These are phyloP conservation scores for Penicillium sp. DNA, from an alignment of 2,329 filamentous ascomycete species.

Conservation along the genomic window DNA sequence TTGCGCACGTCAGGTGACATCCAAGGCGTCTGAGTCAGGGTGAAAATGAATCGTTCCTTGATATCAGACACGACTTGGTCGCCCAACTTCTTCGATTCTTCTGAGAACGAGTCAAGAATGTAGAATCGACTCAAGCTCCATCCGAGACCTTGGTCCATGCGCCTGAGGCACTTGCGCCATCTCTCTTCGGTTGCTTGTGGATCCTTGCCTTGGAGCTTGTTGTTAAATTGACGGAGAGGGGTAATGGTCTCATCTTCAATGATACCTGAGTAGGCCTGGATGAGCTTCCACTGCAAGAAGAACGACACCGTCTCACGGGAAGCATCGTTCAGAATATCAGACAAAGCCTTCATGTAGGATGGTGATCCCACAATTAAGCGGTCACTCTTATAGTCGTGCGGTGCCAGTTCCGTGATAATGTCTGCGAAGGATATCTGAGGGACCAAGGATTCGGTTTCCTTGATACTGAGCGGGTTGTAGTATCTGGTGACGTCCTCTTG, in stretches of 20 bases:
- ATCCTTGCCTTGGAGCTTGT: conserved; percentile 63
- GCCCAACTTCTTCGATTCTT: conserved; percentile 66
- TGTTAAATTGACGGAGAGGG: conserved; percentile 62
- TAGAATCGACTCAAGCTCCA: conserved; percentile 74
- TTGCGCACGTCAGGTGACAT: conserved; percentile 64
- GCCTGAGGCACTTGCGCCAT: conserved; percentile 65
- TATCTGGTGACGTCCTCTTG: conserved; percentile 65
- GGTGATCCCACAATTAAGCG: conserved; percentile 62
- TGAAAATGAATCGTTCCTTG: conserved; percentile 65
- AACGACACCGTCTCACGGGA: conserved; percentile 58
- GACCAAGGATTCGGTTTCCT: conserved; percentile 56
- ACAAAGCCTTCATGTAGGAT: conserved; percentile 61
- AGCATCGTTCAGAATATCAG: conserved; percentile 57
- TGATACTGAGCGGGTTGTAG: conserved; percentile 64
- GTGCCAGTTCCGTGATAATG: conserved; percentile 56
- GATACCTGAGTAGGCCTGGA: conserved; percentile 54
- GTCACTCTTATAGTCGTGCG: conserved; percentile 52
- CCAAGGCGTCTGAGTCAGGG: conserved; percentile 62
- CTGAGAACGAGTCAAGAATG: conserved; percentile 67
- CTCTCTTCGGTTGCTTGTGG: conserved; percentile 64
- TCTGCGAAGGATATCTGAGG: conserved; percentile 59
- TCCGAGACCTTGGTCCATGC: conserved; percentile 60
- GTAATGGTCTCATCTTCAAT: conserved; percentile 63
- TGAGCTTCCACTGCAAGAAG: conserved; percentile 67
- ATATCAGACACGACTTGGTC: conserved; percentile 72